Percentiles rank a stretch among this genome's conserved stretches.
These are phyloP conservation scores for Paxillus ammoniavirescens DNA, from an alignment of 768 basidiomycete species.

Conservation along the genomic window DNA sequence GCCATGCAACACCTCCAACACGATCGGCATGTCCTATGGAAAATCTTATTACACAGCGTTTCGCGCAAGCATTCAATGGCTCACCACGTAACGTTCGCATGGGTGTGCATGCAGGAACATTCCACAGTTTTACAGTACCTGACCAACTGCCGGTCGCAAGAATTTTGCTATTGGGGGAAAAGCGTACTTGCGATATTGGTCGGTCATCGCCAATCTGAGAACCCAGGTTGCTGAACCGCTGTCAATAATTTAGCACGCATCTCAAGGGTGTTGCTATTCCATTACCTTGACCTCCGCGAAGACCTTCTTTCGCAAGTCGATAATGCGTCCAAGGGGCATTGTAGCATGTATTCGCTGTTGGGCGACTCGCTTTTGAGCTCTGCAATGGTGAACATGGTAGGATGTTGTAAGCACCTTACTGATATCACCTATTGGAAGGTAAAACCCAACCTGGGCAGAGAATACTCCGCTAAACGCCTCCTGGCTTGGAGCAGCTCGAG, in stretches of 20 bases:
- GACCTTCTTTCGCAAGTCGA: constrained; percentile 90
- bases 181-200: constrained; percentile 90
- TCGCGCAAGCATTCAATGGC: constrained; percentile 8
- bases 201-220: constrained; percentile 98
- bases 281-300: constrained; percentile 87
- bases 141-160: constrained; percentile 97
- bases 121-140: constrained; percentile 93
- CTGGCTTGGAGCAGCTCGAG: constrained; percentile 85
- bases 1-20: constrained; percentile 97
- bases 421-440: constrained; percentile 49
- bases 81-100: constrained; percentile 73
- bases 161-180: constrained; percentile 86
- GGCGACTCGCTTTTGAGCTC: constrained; percentile 92
- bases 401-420: constrained; percentile 77
- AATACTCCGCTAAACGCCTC: constrained; percentile 86
- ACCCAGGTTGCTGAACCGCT: constrained; percentile 91
- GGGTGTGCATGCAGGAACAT: constrained; percentile 85
- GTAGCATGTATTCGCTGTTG: constrained; percentile 90
- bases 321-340: constrained; percentile 82
- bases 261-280: neutral
- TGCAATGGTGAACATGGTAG: constrained; percentile 47
- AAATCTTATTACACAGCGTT: constrained; percentile 7
- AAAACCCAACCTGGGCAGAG: constrained; percentile 89
- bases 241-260: neutral
- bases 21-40: constrained; percentile 79